Base-by-base conservation (phyloP, 768 basidiomycete genomes). In the Serendipita sp. region DNA sequence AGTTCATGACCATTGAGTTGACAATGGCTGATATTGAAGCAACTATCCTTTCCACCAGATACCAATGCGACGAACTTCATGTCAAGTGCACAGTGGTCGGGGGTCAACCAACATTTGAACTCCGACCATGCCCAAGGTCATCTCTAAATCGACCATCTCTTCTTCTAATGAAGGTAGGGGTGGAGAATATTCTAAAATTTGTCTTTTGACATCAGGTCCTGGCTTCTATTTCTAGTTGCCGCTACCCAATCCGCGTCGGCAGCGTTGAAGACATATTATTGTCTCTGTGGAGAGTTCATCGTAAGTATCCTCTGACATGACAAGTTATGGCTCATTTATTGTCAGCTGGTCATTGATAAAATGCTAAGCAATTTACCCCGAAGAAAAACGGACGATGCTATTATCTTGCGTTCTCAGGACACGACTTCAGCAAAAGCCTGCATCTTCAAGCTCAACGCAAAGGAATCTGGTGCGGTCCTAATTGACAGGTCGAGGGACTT, bases 31-130 rank as follows among this genome's bases (percentile, higher is more conserved):
- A 98, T 82, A 70, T 95, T 97, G 80, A 85, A 98, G 78, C 91
- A 93, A 73, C 88, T 91, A 75, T 99, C 96, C 75, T 99, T 99
- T 34, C 96, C 96, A 44, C 96, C 96, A 65, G 94, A 97, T 67
- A 99, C 84, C 65, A 99, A 76, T 1, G 87, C 95, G 71, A 98
- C 83, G 73, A 91, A 91, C 76, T 92, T 91, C 91, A 95, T 94
- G 10, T 29, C 23, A n/a, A 34, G 29, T 27, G 23, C 23, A 1
- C 11, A 45, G 13, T 11, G 52, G 11, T 53, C 15, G 11, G 23
- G 29, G 52, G 13, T 53, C 11, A 29, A 10, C 23, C 29, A 16
- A 29, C 52, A 15, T 16, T 29, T 29, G 11, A 29, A 15, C 13
- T 40, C 44, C 27, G 48, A 44, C 23, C 60, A 95, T 95, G 92